Evolutionary conservation across 2,329 filamentous ascomycete genomes (phyloP), one percentile per base, ranked within the genome.

Genomic region (Cladosporium oxysporum): DNA sequence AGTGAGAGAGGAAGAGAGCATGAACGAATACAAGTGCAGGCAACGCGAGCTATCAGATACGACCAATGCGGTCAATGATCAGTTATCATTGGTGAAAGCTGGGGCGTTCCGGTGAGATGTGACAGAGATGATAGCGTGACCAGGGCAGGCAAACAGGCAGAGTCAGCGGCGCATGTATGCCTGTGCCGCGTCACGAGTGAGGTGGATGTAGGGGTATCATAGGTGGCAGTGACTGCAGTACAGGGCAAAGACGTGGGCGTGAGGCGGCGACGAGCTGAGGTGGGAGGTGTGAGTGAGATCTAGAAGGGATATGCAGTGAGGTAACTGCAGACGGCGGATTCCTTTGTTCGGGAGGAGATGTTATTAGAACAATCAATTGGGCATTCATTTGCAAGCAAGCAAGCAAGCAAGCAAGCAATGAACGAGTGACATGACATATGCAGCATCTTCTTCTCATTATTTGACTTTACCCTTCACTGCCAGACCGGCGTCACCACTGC

Each of bases 131-230:
- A 11, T 29, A 55, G 29, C 52, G 52, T 55, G 52, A 55, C 52
- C 52, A 29, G 14, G 14, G 26, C 49, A 53, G n/a, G 31, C 55
- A 58, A 18, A 16, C 23, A 29, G 28, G 23, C 23, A 52, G 49
- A 58, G 33, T 58, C 33, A 58, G 55, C 55, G 55, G 55, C 55
- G 55, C 55, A 58, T 58, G 55, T 35, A 58, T 58, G 55, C 33
- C 33, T 58, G 55, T 58, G 55, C 55, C 55, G 55, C 55, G 55
- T 58, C 55, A 58, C 55, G 31, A 23, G 55, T 37, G 31, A 52
- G 33, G 33, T 35, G 33, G 33, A 35, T 35, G 33, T 35, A 35
- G 14, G 33, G 33, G 33, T 16, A 35, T 35, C 33, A 21, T 21
- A 47, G n/a, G 41, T 47, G 41, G 41, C 41, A 47, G 41, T 47